A percentile compares a stretch with the other conserved stretches of the same genome.
These are phyloP conservation scores for Schrenkiella parvula DNA, from an alignment of 345 rosid species.

Conservation along the genomic window DNA sequence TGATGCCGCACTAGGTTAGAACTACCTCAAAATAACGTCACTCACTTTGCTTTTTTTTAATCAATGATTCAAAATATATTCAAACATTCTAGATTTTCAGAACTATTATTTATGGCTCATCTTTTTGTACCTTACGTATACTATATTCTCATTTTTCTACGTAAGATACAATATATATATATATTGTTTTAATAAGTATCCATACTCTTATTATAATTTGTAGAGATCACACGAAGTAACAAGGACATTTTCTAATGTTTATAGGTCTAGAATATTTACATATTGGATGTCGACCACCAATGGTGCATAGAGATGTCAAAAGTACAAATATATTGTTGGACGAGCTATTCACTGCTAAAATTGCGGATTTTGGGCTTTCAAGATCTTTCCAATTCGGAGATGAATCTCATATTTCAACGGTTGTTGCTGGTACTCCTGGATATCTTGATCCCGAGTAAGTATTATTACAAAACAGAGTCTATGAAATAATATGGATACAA, in stretches of 20 bases:
- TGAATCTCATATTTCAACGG: neutral
- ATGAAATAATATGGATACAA: neutral
- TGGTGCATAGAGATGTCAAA: neutral
- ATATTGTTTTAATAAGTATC: too few species aligned
- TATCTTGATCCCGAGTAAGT: slow-evolving; percentile 33
- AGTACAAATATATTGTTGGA: slow-evolving; percentile 18
- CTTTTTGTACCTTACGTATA: too few species aligned
- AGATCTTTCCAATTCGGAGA: slow-evolving; percentile 12
- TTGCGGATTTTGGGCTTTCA: slow-evolving; percentile 14
- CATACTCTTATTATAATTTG: too few species aligned
- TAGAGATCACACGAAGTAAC: too few species aligned
- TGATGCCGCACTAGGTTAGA: slow-evolving; percentile 22
- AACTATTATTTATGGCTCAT: too few species aligned
- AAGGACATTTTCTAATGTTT: neutral
- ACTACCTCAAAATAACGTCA: neutral
- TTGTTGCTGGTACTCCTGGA: slow-evolving; percentile 27
- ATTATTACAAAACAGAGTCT: neutral
- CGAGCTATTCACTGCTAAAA: slow-evolving; percentile 34
- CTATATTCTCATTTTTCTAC: too few species aligned
- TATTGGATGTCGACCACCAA: neutral
- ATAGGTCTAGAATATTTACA: neutral
- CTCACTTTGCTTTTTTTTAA: too few species aligned
- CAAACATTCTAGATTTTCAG: too few species aligned
- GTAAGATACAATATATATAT: too few species aligned
- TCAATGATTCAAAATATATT: too few species aligned